These are phyloP conservation scores for Peronospora tabacina DNA, from an alignment of 352 stramenopile genomes.

Conservation along the genomic window DNA sequence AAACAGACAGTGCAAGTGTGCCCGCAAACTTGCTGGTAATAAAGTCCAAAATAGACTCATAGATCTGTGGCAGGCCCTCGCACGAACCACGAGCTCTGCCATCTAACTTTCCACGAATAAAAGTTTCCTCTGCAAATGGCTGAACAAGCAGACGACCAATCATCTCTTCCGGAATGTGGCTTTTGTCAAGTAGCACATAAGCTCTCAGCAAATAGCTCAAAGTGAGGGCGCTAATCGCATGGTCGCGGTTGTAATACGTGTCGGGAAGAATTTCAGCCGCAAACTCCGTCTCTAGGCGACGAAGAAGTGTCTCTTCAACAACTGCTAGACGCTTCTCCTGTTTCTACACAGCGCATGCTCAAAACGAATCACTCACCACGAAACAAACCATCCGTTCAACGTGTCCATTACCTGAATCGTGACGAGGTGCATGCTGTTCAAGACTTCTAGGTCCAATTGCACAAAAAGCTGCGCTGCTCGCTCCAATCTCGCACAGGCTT, in stretches of 20 bases:
- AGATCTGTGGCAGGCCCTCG: constrained; percentile 64
- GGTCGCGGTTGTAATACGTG: constrained; percentile 81
- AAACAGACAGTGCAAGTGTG: constrained; percentile 56
- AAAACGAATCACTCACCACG: not conserved
- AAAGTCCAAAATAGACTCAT: constrained; percentile 66
- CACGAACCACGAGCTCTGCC: constrained; percentile 64
- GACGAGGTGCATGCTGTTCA: constrained; percentile 54
- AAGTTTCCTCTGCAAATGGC: constrained; percentile 68
- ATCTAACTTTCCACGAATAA: constrained; percentile 74
- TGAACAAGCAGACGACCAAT: constrained; percentile 65
- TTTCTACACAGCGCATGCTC: constrained; percentile 22
- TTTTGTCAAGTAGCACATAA: constrained; percentile 73
- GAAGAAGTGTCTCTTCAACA: constrained; percentile 66
- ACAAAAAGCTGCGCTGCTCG: constrained; percentile 67
- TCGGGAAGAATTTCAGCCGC: constrained; percentile 82
- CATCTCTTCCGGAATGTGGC: constrained; percentile 74
- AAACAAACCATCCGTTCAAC: not conserved
- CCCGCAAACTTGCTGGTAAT: constrained; percentile 56
- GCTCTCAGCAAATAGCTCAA: constrained; percentile 66
- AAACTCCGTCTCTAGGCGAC: constrained; percentile 77
- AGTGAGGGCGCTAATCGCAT: constrained; percentile 49
- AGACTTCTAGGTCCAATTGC: constrained; percentile 69
- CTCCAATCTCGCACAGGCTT: constrained; percentile 68
- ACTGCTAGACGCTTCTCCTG: constrained; percentile 61
- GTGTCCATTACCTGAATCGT: constrained; percentile 49